Percentiles rank a stretch among this genome's conserved stretches.
phyloP scores from a whole-genome alignment of 2,329 filamentous ascomycete species.

The Gaeumannomyces sp. region DNA sequence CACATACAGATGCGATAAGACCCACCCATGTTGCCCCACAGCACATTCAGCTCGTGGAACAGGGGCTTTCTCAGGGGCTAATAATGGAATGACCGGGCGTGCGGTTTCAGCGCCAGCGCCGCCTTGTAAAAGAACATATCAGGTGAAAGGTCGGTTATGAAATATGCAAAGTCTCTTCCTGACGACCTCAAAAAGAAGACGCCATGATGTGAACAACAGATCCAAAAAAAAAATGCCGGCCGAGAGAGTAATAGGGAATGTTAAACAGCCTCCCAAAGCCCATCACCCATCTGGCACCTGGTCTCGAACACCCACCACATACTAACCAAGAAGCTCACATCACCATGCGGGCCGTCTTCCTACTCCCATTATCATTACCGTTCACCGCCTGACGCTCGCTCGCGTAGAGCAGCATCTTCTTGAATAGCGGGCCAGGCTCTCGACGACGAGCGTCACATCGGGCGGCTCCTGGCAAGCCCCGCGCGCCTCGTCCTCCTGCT shows the following conservation, averaged over 20 bases:
- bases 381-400: neutral
- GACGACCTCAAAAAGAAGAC: no score
- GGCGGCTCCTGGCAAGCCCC: constrained; percentile 27
- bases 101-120: no score
- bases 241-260: neutral
- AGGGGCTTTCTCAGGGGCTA: no score
- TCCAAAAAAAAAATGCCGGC: neutral
- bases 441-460: constrained; percentile 35
- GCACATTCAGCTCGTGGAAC: no score
- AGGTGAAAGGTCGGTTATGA: no score
- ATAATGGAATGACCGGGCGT: no score
- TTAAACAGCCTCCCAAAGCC: neutral
- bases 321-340: neutral
- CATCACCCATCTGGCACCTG: neutral
- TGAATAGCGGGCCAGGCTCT: constrained; percentile 33
- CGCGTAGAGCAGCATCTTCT: constrained; percentile 13
- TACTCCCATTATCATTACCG: neutral
- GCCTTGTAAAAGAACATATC: no score
- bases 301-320: neutral
- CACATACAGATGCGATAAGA: neutral
- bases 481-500: constrained; percentile 23
- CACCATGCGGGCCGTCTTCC: neutral
- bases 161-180: no score
- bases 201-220: no score
- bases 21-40: no score